A percentile compares a stretch with the other conserved stretches of the same genome.
Conservation (phyloP, 2,329 filamentous ascomycete species). For the Cucurbitaria berberidis region DNA sequence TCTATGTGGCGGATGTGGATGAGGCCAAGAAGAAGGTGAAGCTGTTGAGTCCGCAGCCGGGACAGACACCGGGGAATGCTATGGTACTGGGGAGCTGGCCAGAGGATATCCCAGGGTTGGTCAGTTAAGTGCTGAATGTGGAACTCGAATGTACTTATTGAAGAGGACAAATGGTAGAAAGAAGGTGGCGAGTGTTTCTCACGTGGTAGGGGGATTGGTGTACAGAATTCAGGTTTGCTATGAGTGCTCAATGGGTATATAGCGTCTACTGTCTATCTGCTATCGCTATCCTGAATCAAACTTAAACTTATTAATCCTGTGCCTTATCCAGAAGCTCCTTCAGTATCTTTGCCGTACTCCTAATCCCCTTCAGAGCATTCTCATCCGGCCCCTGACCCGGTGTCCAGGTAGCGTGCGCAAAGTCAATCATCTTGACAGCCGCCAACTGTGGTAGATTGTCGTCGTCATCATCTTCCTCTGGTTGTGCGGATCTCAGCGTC, state of each 20-base stretch:
- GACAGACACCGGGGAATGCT: conserved; percentile 77
- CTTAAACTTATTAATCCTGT: conserved; percentile 20
- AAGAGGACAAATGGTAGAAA: neutral
- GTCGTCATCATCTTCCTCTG: conserved; percentile 54
- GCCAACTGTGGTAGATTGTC: conserved; percentile 68
- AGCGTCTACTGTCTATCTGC: neutral
- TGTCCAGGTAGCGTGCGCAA: conserved; percentile 88
- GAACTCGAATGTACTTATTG: no score
- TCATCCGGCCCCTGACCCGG: conserved; percentile 85
- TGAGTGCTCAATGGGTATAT: neutral
- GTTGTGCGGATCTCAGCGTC: conserved; percentile 24
- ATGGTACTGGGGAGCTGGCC: conserved; percentile 88
- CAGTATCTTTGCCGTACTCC: conserved; percentile 74
- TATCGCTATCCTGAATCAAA: neutral
- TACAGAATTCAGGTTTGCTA: neutral
- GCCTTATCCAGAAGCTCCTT: conserved; percentile 60
- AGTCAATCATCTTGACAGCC: conserved; percentile 89
- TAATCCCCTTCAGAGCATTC: conserved; percentile 77
- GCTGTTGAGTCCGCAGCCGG: conserved; percentile 82
- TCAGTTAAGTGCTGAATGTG: conserved; percentile 48
- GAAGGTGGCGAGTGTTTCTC: neutral
- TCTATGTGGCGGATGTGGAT: conserved; percentile 92
- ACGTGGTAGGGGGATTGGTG: neutral
- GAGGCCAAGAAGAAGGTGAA: conserved; percentile 80
- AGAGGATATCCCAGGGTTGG: conserved; percentile 78